Evolutionary conservation across 2,329 filamentous ascomycete species (phyloP), one percentile per base, ranked within the genome.

Genomic region (Fusarium buharicum): DNA sequence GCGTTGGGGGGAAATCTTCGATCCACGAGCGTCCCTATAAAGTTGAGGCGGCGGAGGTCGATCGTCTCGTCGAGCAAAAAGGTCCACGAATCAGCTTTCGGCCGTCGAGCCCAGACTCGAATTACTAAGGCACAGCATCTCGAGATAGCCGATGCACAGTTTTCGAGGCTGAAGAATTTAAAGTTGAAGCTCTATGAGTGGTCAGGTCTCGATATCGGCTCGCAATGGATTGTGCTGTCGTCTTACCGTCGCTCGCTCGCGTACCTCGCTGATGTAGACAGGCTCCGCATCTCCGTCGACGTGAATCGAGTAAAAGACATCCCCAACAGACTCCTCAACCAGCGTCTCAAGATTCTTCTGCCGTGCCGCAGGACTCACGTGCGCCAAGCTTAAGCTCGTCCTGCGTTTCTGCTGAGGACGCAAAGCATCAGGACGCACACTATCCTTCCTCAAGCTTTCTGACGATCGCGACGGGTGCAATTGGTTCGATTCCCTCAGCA

Each of bases 221-320:
- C 17, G 16, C 22, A 36, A 36, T 43, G 28, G 30, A 36, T 14
- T 41, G n/a, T 31, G 33, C 14, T 41, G 16, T 31, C 12, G 17
- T 31, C 74, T 58, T 76, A 85, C 83, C 77, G 92, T 93, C n/a
- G 91, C 88, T 70, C 87, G 87, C 67, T 90, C 85, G 24, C 88
- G 85, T 18, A 90, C 82, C 77, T 98, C 94, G 71, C 93, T 97
- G 69, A 97, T 86, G 74, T 97, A 97, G n/a, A 97, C 78, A 0
- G 94, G 93, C 14, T 92, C 88, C 41, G 82, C 76, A 47, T 86
- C 77, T 4, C 78, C 84, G 1, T 85, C 79, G 40, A 88, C 85
- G 74, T 97, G 93, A 47, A 97, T 73, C 3, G 92, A 91, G 75
- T 96, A 95, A 82, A 96, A 97, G 14, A 89, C 88, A 76, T 97